Conservation (phyloP, 2,329 filamentous ascomycete species). For the Reticulascus tulasneorum region DNA sequence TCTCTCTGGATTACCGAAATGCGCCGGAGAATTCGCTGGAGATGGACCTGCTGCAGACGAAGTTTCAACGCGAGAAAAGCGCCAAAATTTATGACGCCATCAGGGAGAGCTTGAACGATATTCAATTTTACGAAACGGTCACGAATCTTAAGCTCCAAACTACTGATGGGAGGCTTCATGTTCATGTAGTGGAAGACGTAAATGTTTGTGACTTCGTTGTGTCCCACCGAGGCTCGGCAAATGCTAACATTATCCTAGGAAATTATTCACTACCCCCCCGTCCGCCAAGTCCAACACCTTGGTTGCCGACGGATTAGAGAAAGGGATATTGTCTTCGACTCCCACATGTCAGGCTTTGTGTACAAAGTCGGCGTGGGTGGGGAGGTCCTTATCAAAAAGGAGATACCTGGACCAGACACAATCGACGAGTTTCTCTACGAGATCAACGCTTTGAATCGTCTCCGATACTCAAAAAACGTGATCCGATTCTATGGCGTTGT, state of each 20-base stretch:
- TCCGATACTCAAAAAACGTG: slow-evolving; percentile 70
- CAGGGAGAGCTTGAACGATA: slow-evolving; percentile 84
- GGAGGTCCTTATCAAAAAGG: slow-evolving; percentile 84
- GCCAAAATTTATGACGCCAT: slow-evolving; percentile 92
- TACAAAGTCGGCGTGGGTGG: slow-evolving; percentile 79
- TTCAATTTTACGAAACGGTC: slow-evolving; percentile 93
- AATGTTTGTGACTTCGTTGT: slow-evolving; percentile 50
- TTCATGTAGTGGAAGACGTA: slow-evolving; percentile 95
- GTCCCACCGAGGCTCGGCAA: slow-evolving; percentile 1
- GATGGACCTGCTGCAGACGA: slow-evolving; percentile 70
- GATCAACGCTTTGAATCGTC: slow-evolving; percentile 83
- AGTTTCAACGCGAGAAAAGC: slow-evolving; percentile 88
- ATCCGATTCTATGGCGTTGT: slow-evolving; percentile 86
- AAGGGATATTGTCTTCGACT: slow-evolving; percentile 75
- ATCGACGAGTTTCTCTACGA: slow-evolving; percentile 97
- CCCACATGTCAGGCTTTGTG: slow-evolving; percentile 94
- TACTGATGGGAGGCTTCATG: slow-evolving; percentile 79
- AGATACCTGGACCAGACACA: slow-evolving; percentile 92
- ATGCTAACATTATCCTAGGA: slow-evolving; percentile 46
- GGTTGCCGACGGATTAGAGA: slow-evolving; percentile 63
- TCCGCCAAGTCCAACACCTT: slow-evolving; percentile 71
- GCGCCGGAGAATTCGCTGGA: slow-evolving; percentile 80
- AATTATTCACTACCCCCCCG: slow-evolving; percentile 79
- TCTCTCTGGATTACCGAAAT: slow-evolving; percentile 88
- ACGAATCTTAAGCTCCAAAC: slow-evolving; percentile 95